Percentiles rank a stretch among this genome's conserved stretches.
Conservation (phyloP, 2,329 filamentous ascomycete genomes). For the Paracoccidioides brasiliensis region DNA sequence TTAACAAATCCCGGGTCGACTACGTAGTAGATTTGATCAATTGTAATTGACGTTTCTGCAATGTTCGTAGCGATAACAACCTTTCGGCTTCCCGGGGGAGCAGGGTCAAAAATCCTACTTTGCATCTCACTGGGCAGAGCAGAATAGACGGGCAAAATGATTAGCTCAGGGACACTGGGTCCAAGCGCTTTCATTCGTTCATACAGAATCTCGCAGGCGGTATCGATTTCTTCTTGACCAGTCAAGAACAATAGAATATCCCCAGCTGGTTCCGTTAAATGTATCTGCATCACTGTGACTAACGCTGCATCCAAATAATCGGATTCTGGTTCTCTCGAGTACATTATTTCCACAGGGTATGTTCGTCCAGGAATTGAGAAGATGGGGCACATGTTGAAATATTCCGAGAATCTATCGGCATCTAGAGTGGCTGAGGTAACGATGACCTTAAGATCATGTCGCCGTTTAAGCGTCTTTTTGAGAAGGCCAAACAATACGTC, state of each 20-base stretch:
- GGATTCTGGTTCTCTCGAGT: conserved; percentile 84
- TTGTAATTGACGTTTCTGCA: conserved; percentile 93
- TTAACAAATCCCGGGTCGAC: conserved; percentile 97
- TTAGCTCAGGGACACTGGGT: conserved; percentile 75
- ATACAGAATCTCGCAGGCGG: conserved; percentile 77
- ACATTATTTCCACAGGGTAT: conserved; percentile 90
- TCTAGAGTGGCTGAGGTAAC: conserved; percentile 94
- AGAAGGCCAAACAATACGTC: conserved; percentile 89
- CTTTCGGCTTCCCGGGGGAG: conserved; percentile 73
- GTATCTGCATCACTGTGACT: conserved; percentile 97
- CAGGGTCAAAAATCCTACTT: conserved; percentile 85
- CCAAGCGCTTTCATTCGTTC: conserved; percentile 95
- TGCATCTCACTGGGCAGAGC: conserved; percentile 88
- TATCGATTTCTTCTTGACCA: conserved; percentile 96
- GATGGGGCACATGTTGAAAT: conserved; percentile 92
- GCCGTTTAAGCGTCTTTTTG: conserved; percentile 79
- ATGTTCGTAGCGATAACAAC: conserved; percentile 98
- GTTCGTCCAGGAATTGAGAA: conserved; percentile 93
- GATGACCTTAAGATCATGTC: conserved; percentile 84
- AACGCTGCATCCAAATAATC: conserved; percentile 90
- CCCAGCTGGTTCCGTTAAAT: conserved; percentile 78
- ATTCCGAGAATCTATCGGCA: conserved; percentile 92
- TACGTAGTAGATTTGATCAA: conserved; percentile 95
- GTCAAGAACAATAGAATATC: conserved; percentile 97
- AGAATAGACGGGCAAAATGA: conserved; percentile 93